Evolutionary conservation across 2,329 filamentous ascomycete species (phyloP).

Genomic region (Ophiocordyceps robertsii): DNA sequence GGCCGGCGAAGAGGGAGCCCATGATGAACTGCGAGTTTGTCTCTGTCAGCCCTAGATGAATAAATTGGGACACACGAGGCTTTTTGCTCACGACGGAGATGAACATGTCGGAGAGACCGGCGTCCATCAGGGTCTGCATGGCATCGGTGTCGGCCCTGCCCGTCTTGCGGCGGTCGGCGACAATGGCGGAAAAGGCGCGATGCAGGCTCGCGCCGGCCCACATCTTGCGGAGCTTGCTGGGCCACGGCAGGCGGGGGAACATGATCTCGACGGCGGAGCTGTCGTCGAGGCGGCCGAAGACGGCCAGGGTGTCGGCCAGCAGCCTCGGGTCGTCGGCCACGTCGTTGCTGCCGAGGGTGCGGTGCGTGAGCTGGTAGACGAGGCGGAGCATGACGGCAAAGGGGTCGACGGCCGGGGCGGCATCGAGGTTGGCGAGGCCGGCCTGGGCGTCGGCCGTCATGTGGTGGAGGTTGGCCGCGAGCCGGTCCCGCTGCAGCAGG

Average conservation of each 20-base stretch:
- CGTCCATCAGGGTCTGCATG: slow-evolving; percentile 38
- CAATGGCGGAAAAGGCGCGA: slow-evolving; percentile 31
- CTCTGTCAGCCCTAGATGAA: too few relatives aligned
- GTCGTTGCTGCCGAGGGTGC: slow-evolving; percentile 38
- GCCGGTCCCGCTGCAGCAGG: slow-evolving; percentile 23
- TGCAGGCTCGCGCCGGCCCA: slow-evolving; percentile 33
- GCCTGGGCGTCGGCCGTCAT: slow-evolving; percentile 26
- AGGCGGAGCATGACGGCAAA: slow-evolving; percentile 39
- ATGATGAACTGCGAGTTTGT: slow-evolving; percentile 43
- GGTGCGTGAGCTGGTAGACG: slow-evolving; percentile 44
- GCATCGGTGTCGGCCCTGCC: slow-evolving; percentile 32
- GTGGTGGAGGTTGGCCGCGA: slow-evolving; percentile 22
- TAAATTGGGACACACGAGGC: too few relatives aligned
- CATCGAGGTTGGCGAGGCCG: slow-evolving; percentile 1
- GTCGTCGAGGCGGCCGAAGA: slow-evolving; percentile 33
- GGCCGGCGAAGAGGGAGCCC: slow-evolving; percentile 40
- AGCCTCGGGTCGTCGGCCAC: slow-evolving; percentile 32
- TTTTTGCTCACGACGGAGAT: slow-evolving; percentile 24
- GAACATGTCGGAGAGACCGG: slow-evolving; percentile 27
- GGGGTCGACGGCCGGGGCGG: slow-evolving; percentile 23
- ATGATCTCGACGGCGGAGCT: slow-evolving; percentile 31
- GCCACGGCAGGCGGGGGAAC: slow-evolving; percentile 36
- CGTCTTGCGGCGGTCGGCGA: slow-evolving; percentile 27
- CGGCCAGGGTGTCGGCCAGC: slow-evolving; percentile 25
- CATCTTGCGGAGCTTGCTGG: slow-evolving; percentile 25